Percentiles rank a stretch among this genome's conserved stretches.
Evolutionary conservation across 1,284 basidiomycete genomes (phyloP).

Genomic region (Fomitopsis pinicola): DNA sequence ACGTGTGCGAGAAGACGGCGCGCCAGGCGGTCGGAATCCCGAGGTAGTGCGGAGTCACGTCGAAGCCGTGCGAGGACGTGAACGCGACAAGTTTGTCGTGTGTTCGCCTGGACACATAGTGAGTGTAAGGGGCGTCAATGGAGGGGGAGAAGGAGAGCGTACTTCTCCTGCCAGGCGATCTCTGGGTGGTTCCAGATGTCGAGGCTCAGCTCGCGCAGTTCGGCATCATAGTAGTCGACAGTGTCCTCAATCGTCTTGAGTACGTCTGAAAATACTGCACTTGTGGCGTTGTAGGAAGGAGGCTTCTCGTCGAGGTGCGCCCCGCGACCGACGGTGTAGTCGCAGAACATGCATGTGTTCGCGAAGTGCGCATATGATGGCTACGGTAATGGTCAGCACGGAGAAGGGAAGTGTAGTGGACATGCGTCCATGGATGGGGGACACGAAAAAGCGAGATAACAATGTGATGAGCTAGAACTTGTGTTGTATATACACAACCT

Average conservation of each 20-base stretch:
- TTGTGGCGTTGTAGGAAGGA: slow-evolving; percentile 13
- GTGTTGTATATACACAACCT: background rate
- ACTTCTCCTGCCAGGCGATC: slow-evolving; percentile 26
- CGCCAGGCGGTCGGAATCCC: slow-evolving; percentile 66
- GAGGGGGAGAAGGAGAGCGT: slow-evolving; percentile 13
- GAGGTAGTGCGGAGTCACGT: slow-evolving; percentile 51
- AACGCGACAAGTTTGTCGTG: slow-evolving; percentile 33
- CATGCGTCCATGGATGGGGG: background rate
- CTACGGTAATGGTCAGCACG: background rate
- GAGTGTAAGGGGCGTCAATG: background rate
- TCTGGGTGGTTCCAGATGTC: slow-evolving; percentile 52
- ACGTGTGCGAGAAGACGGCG: slow-evolving; percentile 46
- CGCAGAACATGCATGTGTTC: slow-evolving; percentile 1
- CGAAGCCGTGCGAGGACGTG: slow-evolving; percentile 47
- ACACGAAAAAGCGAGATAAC: background rate
- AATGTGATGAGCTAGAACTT: background rate
- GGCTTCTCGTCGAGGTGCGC: slow-evolving; percentile 10
- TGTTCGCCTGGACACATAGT: slow-evolving; percentile 24
- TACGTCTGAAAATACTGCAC: slow-evolving; percentile 28
- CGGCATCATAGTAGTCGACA: slow-evolving; percentile 48
- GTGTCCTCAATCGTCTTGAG: slow-evolving; percentile 52
- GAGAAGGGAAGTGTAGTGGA: background rate
- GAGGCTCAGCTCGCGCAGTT: slow-evolving; percentile 57
- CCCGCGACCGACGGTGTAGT: background rate
- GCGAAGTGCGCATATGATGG: slow-evolving; percentile 1